phyloP scores from a whole-genome alignment of 2,329 filamentous ascomycete genomes.

The Fusarium sp. region DNA sequence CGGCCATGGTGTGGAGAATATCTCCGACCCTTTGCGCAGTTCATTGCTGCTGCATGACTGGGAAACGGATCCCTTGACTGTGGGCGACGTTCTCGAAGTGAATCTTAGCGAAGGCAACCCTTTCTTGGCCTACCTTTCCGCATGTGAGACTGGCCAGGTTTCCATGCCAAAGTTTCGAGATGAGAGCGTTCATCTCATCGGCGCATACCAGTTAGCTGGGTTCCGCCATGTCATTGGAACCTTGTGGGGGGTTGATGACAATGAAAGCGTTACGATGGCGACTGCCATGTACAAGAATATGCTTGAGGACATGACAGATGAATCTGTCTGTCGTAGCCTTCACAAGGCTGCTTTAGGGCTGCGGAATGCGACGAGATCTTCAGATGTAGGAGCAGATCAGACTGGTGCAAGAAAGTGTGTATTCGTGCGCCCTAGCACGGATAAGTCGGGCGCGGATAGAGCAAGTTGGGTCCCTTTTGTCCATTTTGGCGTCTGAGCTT shows the following conservation, averaged over 20 bases:
- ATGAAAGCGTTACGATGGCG: background rate
- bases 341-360: background rate
- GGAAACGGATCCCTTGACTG: background rate
- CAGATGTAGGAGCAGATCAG: background rate
- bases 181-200: background rate
- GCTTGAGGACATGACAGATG: background rate
- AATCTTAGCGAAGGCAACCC: background rate
- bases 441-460: background rate
- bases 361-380: background rate
- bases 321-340: background rate
- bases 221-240: background rate
- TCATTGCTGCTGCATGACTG: background rate
- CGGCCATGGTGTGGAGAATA: background rate
- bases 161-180: background rate
- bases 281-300: background rate
- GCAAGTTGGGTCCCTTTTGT: background rate
- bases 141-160: background rate
- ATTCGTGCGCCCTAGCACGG: background rate
- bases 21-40: background rate
- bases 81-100: background rate
- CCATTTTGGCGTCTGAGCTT: background rate
- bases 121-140: background rate
- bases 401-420: background rate
- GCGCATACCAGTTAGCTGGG: background rate
- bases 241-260: background rate